Evolutionary conservation across 306 rosid species (phyloP), one percentile per base, ranked within the genome.

Genomic region (Prunus davidiana): DNA sequence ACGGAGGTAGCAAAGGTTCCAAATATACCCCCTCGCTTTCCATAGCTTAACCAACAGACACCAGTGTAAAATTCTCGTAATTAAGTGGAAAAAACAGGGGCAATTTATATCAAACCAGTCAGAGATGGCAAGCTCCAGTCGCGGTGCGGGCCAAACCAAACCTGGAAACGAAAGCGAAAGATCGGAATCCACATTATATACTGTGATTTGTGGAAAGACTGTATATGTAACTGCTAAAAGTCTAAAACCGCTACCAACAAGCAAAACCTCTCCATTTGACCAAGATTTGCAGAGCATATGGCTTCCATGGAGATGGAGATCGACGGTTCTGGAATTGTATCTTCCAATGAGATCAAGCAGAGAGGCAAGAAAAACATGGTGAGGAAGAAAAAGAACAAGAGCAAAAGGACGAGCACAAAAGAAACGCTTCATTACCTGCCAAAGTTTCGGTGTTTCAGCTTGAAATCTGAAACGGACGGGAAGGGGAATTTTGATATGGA

Each of bases 391-490:
- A 87, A 72, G 57, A 82, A 3, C 51, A 80, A 64, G 71, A 64
- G 56, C 19, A 67, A 76, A 57, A 19, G 20, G 41, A 62, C 38
- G 65, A 25, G 4, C 3, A 41, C 60, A 56, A 43, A 67, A 43
- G 54, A 4, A 4, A 74, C 73, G 51, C 69, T 49, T 55, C 69
- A 27, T 50, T 62, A 50, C 41, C 52, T 82, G 62, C 88, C 91
- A 2, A 91, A 71, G 68, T 81, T 88, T 77, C 84, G 84, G 71
- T 87, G 98, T 83, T 87, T 89, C 51, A 85, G 89, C 68, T 75
- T 83, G 28, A 55, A 76, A 71, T 57, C 80, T 15, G 80, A 83
- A 64, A 69, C 61, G 5, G 92, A 85, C 77, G 87, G 52, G 0
- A 78, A 82, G 19, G 86, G 85, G 60, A 77, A 73, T 80, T 78